Evolutionary conservation across 176 grass and related monocot genomes (phyloP), one percentile per base, ranked within the genome.

Genomic region (Ensete ventricosum): DNA sequence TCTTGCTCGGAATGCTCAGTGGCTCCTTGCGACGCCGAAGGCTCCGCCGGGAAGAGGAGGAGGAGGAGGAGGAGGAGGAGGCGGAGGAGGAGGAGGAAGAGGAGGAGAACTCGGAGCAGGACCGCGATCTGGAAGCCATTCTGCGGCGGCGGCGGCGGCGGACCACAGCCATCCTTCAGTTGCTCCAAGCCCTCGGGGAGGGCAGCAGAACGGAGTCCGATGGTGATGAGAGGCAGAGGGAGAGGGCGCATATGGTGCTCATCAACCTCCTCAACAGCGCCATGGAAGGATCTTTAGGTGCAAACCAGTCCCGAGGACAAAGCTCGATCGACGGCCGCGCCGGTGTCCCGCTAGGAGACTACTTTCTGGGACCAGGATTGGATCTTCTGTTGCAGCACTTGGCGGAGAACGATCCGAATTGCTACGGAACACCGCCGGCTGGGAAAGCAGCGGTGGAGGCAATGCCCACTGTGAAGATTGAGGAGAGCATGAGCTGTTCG

Each of bases 301-400:
- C 64, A 14, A 84, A 75, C 26, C 52, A 76, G 50, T 29, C 27
- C 17, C 62, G 55, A 23, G 73, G 21, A 34, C 69, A 74, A 62
- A 76, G 54, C 57, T 29, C 73, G 53, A 74, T 53, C 65, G 43
- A 54, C 14, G 25, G 59, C 23, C 11, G 52, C 52, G 23, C 64
- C 7, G 85, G 89, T 16, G 63, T 90, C 19, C 86, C 93, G 55
- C 55, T 90, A 1, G 84, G 85, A 1, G 93, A 97, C 20, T 64
- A 90, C 81, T 82, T 97, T 54, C 64, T 81, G 0, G 93, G 93
- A 48, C 87, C 89, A 19, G 85, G 87, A 55, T 73, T 97, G 57
- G 93, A 97, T 69, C 69, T 90, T 81, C 62, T 89, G 57, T 80
- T 93, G 85, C 87, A 93, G 55, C 89, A 97, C 60, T 79, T 97